Conservation (phyloP, 441 rosid species). For the Aleurites moluccanus region DNA sequence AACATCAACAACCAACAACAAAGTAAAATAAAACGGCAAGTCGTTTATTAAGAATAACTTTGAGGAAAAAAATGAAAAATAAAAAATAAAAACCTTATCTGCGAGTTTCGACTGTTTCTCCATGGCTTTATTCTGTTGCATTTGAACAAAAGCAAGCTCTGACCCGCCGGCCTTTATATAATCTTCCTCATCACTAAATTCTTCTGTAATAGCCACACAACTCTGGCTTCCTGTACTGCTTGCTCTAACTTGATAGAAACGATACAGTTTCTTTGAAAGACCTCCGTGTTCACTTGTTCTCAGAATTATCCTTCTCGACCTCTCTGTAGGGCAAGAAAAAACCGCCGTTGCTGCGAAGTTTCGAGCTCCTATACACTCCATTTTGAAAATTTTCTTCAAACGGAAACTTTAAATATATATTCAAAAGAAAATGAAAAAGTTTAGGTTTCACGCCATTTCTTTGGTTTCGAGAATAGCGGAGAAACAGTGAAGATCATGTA, state of each 20-base stretch:
- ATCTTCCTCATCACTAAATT: conserved; percentile 78
- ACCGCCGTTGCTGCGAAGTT: conserved; percentile 20
- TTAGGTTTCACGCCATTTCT: conserved; percentile 41
- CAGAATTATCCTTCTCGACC: conserved; percentile 13
- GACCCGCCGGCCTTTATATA: conserved; percentile 89
- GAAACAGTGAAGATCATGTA: background rate
- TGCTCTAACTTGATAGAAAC: conserved; percentile 8
- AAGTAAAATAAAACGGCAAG: background rate
- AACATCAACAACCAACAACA: conserved; percentile 7
- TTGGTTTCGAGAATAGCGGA: background rate
- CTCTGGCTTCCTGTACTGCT: conserved; percentile 51
- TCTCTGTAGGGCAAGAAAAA: conserved; percentile 2
- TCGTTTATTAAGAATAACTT: background rate
- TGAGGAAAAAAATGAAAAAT: background rate
- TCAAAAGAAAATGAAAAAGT: background rate
- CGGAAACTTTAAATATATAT: background rate
- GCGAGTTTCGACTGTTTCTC: conserved; percentile 73
- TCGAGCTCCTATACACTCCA: conserved; percentile 26
- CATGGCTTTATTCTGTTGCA: conserved; percentile 86
- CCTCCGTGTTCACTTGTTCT: conserved; percentile 5
- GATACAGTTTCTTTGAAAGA: background rate
- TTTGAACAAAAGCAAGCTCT: conserved; percentile 70
- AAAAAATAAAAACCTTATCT: conserved; percentile 58
- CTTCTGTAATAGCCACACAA: conserved; percentile 60
- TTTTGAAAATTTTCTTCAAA: background rate